Conservation (phyloP, 495 filamentous ascomycete genomes). For the Amorphotheca resinae region DNA sequence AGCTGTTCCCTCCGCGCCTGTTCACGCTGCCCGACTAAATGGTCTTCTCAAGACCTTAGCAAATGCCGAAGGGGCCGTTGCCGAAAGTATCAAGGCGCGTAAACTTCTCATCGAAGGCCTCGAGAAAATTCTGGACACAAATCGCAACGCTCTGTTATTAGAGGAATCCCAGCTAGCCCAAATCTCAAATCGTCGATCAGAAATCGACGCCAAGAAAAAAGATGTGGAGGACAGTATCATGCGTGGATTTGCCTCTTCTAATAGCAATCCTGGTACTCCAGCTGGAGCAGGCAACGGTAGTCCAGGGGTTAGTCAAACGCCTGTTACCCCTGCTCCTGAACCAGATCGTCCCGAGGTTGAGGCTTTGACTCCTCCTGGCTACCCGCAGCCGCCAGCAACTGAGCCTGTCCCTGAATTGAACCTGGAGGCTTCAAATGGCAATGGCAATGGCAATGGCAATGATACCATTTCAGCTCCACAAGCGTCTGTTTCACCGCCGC, state of each 20-base stretch:
- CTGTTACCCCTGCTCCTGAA: constrained; percentile 32
- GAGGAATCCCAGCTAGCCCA: constrained; percentile 54
- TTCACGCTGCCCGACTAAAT: constrained; percentile 82
- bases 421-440: constrained; percentile 22
- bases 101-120: constrained; percentile 62
- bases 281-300: constrained; percentile 23
- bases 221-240: constrained; percentile 87
- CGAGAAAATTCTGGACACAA: constrained; percentile 67
- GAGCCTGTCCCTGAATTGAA: constrained; percentile 19
- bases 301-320: constrained; percentile 18
- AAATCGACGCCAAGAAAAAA: constrained; percentile 63
- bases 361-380: constrained; percentile 65
- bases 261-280: constrained; percentile 29
- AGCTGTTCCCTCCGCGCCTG: constrained; percentile 60
- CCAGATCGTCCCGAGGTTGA: constrained; percentile 65
- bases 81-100: constrained; percentile 80
- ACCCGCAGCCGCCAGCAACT: constrained; percentile 23
- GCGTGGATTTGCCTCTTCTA: constrained; percentile 50
- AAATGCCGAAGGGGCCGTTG: constrained; percentile 81
- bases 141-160: constrained; percentile 50
- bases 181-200: constrained; percentile 45
- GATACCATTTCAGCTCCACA: constrained; percentile 7
- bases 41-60: constrained; percentile 77
- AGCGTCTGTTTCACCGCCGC: constrained; percentile 11
- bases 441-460: constrained; percentile 1